These are phyloP conservation scores for Ustulina deusta DNA, from an alignment of 2,329 filamentous ascomycete species.

Conservation along the genomic window DNA sequence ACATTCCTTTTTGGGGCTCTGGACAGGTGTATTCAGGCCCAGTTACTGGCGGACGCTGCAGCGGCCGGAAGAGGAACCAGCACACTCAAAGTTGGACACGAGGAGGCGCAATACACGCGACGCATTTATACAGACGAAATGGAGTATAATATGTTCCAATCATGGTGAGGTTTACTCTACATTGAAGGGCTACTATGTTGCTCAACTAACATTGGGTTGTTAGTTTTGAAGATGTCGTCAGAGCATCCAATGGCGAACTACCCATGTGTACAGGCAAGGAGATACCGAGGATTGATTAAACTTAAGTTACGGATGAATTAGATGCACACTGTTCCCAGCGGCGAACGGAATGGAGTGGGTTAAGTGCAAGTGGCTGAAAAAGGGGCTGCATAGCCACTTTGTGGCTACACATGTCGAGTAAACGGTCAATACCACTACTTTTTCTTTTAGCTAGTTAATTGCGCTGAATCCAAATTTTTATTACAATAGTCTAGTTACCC, in stretches of 20 bases:
- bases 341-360: too few species aligned
- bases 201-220: background rate
- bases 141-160: constrained; percentile 3
- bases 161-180: background rate
- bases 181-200: background rate
- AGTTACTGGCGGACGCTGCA: background rate
- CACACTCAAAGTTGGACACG: background rate
- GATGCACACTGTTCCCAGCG: too few species aligned
- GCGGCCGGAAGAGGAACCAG: constrained; percentile 3
- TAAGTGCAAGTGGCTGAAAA: too few species aligned
- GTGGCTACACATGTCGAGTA: too few species aligned
- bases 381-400: too few species aligned
- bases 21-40: background rate
- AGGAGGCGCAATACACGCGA: constrained; percentile 2
- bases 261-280: constrained; percentile 1
- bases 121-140: background rate
- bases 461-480: too few species aligned
- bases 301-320: too few species aligned
- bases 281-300: constrained; percentile 4
- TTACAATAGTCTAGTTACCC: too few species aligned
- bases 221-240: constrained; percentile 1
- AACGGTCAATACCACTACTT: too few species aligned
- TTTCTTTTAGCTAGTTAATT: too few species aligned
- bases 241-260: background rate
- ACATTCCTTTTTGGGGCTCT: background rate